Conservation (phyloP, 1,284 basidiomycete genomes). For the Rhodofomes roseus region DNA sequence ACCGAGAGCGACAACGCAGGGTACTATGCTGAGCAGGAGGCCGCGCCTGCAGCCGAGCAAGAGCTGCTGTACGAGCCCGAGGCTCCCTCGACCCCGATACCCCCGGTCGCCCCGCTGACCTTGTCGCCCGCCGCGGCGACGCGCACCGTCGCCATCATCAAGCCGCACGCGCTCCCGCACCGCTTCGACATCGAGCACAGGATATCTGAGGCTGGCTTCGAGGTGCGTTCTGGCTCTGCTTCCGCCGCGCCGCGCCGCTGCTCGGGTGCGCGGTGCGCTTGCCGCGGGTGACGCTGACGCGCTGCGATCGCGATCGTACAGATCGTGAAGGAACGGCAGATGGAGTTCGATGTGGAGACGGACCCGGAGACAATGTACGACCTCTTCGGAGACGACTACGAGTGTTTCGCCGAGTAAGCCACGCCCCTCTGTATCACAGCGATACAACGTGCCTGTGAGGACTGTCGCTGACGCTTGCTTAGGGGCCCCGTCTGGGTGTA, state of each 20-base stretch:
- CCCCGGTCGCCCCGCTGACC: not conserved
- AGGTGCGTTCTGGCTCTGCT: too few species aligned
- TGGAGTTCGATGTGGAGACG: constrained; percentile 77
- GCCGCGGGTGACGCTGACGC: not conserved
- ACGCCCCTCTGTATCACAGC: not conserved
- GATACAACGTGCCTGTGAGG: not conserved
- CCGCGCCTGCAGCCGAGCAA: not conserved
- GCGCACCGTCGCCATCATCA: constrained; percentile 76
- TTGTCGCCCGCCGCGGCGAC: constrained; percentile 33
- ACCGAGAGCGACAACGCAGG: not conserved
- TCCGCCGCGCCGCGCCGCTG: not conserved
- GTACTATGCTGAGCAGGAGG: not conserved
- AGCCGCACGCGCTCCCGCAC: constrained; percentile 63
- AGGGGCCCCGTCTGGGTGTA: constrained; percentile 86
- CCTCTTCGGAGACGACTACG: constrained; percentile 72
- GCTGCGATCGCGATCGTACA: constrained; percentile 22
- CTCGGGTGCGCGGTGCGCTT: not conserved
- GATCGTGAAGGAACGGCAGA: constrained; percentile 81
- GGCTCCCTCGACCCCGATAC: constrained; percentile 4
- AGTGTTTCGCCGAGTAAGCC: constrained; percentile 69
- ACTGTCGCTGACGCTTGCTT: constrained; percentile 2
- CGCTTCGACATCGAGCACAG: constrained; percentile 73
- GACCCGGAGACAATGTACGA: constrained; percentile 74
- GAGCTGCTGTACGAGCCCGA: not conserved
- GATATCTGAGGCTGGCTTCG: constrained; percentile 73